Evolutionary conservation across 257 asterid species (phyloP), one percentile per base, ranked within the genome.

Genomic region (Gentiana macrophylla): DNA sequence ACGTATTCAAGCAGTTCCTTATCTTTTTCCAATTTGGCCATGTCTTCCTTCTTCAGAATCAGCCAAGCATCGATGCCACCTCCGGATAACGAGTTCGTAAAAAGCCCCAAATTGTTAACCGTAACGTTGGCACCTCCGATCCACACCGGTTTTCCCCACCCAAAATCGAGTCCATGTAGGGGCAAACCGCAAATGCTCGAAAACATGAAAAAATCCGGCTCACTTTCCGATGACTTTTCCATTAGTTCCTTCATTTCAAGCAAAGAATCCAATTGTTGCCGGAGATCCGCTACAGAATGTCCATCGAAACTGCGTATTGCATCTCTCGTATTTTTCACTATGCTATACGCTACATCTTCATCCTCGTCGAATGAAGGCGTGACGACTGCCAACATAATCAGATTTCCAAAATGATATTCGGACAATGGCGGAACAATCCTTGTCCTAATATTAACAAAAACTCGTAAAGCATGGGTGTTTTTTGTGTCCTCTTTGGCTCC

Each of bases 171-270:
- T 52, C 72, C 81, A 4, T 79, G 74, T 37, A 72, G 5, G 3
- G 81, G 86, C 32, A 76, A 72, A 64, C 86, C 57, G 36, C 90
- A 78, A 70, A 79, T 52, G 50, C 91, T 77, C 4, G 82, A 67
- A 49, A 82, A 74, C 53, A 38, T 64, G 13, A 82, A 60, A 6
- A 70, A 7, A 3, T 67, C 71, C 32, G 72, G 50, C 62, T 67
- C 67, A 1, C 80, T 24, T 24, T 24, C 24, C 8, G 0, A 46
- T 36, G 55, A 49, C 12, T 15, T 53, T 35, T 13, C 56, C 49
- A 63, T 64, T 55, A 38, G 24, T 24, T 24, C 24, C 24, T 24
- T 24, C 24, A 24, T 24, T 24, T 24, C 24, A 24, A 24, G 24
- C 24, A 24, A 24, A 24, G 24, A 24, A 24, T 24, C 24, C 24